Evolutionary conservation across 2,329 filamentous ascomycete genomes (phyloP).

Genomic region (Penicillium sp.): DNA sequence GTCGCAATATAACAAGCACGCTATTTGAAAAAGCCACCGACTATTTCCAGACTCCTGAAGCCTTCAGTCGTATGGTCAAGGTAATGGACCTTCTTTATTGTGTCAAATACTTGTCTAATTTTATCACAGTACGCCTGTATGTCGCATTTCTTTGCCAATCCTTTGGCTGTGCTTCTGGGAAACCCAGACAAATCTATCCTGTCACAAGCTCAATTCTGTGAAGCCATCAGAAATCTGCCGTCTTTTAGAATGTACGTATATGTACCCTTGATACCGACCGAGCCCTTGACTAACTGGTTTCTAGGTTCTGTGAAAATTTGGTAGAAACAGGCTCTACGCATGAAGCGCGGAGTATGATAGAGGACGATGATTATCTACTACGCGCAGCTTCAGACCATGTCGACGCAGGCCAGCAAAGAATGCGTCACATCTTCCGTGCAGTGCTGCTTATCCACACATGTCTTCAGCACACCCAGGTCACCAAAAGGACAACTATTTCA

Average conservation of each 20-base stretch:
- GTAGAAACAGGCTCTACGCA: slow-evolving; percentile 37
- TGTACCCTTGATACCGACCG: background rate
- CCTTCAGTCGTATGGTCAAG: slow-evolving; percentile 54
- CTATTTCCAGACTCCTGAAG: slow-evolving; percentile 59
- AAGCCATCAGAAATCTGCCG: slow-evolving; percentile 56
- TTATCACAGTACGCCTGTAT: slow-evolving; percentile 58
- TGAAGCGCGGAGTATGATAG: slow-evolving; percentile 48
- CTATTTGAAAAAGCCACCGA: slow-evolving; percentile 59
- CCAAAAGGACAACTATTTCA: slow-evolving; percentile 33
- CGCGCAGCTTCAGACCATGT: slow-evolving; percentile 42
- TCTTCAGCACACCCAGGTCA: slow-evolving; percentile 28
- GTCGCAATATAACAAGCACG: slow-evolving; percentile 51
- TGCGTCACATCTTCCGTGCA: slow-evolving; percentile 39
- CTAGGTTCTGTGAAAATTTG: slow-evolving; percentile 43
- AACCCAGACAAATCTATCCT: slow-evolving; percentile 21
- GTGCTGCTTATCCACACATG: slow-evolving; percentile 30
- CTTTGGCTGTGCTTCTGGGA: slow-evolving; percentile 53
- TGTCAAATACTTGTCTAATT: slow-evolving; percentile 18
- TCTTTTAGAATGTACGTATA: slow-evolving; percentile 52
- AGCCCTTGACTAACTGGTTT: slow-evolving; percentile 10
- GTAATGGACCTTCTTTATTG: slow-evolving; percentile 26
- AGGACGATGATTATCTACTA: slow-evolving; percentile 51
- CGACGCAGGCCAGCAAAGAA: slow-evolving; percentile 37
- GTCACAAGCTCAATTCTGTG: slow-evolving; percentile 46
- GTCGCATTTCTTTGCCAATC: slow-evolving; percentile 64